Conservation (phyloP, 352 stramenopile species). For the Phytophthora lateralis region DNA sequence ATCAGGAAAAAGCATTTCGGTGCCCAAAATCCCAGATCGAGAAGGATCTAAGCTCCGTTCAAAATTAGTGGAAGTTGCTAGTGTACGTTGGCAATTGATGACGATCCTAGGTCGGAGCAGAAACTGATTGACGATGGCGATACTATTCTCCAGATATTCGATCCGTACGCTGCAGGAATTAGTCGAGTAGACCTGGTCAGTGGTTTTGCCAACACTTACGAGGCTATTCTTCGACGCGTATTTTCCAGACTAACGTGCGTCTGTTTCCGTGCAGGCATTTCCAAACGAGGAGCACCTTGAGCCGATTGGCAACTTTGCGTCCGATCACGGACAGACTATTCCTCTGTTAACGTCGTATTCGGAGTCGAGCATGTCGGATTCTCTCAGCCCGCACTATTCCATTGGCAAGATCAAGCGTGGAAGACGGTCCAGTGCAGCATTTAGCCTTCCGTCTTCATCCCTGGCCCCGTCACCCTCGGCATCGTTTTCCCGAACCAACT, state of each 20-base stretch:
- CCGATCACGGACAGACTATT: constrained; percentile 73
- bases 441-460: constrained; percentile 39
- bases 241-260: background rate
- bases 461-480: constrained; percentile 29
- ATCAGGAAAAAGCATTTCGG: constrained; percentile 50
- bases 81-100: constrained; percentile 37
- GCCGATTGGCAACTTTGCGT: constrained; percentile 73
- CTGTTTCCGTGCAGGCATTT: constrained; percentile 51
- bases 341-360: constrained; percentile 64
- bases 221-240: background rate
- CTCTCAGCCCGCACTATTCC: constrained; percentile 60
- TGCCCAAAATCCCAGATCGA: constrained; percentile 80
- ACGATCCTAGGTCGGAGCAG: background rate
- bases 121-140: constrained; percentile 1
- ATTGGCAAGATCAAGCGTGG: constrained; percentile 75
- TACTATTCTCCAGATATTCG: constrained; percentile 60
- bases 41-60: constrained; percentile 63
- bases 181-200: constrained; percentile 72
- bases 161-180: constrained; percentile 73
- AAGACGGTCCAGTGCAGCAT: constrained; percentile 54
- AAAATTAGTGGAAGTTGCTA: constrained; percentile 68
- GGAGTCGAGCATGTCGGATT: constrained; percentile 56
- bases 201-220: background rate
- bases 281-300: constrained; percentile 84
- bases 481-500: constrained; percentile 34